Percentiles rank a stretch among this genome's conserved stretches.
Evolutionary conservation across 2,329 filamentous ascomycete genomes (phyloP).

Genomic region (Exophiala viscosa): DNA sequence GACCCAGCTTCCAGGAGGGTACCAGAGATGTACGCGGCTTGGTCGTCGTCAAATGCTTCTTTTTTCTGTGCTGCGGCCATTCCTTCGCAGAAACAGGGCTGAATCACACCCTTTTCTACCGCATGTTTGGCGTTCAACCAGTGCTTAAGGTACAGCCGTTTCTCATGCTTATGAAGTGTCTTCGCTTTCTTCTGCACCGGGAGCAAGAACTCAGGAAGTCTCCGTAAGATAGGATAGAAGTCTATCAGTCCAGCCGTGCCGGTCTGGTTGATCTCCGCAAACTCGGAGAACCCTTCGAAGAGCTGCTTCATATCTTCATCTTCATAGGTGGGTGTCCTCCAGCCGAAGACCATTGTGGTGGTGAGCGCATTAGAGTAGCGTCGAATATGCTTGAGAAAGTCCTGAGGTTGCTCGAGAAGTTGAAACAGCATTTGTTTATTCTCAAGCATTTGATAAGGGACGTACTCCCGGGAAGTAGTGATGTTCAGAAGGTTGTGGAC

Average conservation of each 20-base stretch:
- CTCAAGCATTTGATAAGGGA: conserved; percentile 55
- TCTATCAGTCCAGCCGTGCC: conserved; percentile 45
- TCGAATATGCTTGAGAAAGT: conserved; percentile 44
- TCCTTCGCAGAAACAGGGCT: conserved; percentile 13
- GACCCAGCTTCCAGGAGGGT: conserved; percentile 24
- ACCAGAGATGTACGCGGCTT: conserved; percentile 33
- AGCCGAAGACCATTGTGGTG: conserved; percentile 50
- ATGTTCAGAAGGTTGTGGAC: conserved; percentile 49
- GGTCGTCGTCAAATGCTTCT: conserved; percentile 26
- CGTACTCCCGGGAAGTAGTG: conserved; percentile 46
- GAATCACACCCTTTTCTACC: conserved; percentile 24
- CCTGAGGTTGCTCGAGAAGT: conserved; percentile 44
- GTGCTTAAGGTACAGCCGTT: conserved; percentile 39
- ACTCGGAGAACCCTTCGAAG: conserved; percentile 42
- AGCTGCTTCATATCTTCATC: conserved; percentile 43
- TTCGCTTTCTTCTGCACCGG: conserved; percentile 22
- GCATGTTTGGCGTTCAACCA: conserved; percentile 39
- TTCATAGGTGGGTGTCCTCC: conserved; percentile 39
- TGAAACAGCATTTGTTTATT: conserved; percentile 53
- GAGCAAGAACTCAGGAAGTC: conserved; percentile 39
- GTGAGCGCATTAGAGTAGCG: conserved; percentile 49
- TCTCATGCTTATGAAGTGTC: conserved; percentile 43
- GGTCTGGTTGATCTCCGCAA: conserved; percentile 40
- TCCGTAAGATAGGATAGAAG: conserved; percentile 44
- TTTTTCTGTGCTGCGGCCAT: conserved; percentile 30